Base-by-base conservation (phyloP, 2,329 filamentous ascomycete genomes). In the Fusarium nygamai region DNA sequence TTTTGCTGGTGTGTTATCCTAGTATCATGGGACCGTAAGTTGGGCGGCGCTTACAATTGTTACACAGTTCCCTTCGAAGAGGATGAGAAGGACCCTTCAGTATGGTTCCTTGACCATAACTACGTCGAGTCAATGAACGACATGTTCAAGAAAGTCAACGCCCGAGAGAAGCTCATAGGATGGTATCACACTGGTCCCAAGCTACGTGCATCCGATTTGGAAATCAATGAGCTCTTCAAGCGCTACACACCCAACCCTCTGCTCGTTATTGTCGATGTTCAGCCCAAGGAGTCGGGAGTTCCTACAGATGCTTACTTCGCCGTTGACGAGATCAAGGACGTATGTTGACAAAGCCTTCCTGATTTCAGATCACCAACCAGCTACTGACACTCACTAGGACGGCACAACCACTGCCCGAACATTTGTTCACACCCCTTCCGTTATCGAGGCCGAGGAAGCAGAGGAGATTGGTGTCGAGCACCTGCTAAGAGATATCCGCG, bases 91-190 rank as follows among this genome's bases (percentile, higher is more conserved):
- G 95, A 99, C 82, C 96, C 96, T 8, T 97, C 96, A 41, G 96
- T 99, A 82, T 99, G 96, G 96, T 99, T 98, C 83, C 86, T 99
- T 75, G 96, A 99, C 84, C 96, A 99, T 89, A 98, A 98, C 89
- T 99, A 98, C 81, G 94, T 99, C 84, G 96, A 99, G 85, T 94
- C 93, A 78, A 99, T 99, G 96, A 97, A 96, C 86, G 96, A 98
- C 85, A 99, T 99, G 96, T 99, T 99, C 90, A 99, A 99, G 89
- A 98, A 98, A 87, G 95, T 99, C 88, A 99, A 99, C 87, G 96
- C 96, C 71, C 89, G 94, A 74, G 96, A 99, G 87, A 98, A 98
- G 91, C 90, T 99, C 83, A 97, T 99, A 89, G 96, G 96, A 81
- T 99, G 96, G 96, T 99, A 99, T 85, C 96, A 99, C 86, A 97